These are phyloP conservation scores for Metschnikowia cubensis DNA, from an alignment of 805 yeast genomes.

Conservation along the genomic window DNA sequence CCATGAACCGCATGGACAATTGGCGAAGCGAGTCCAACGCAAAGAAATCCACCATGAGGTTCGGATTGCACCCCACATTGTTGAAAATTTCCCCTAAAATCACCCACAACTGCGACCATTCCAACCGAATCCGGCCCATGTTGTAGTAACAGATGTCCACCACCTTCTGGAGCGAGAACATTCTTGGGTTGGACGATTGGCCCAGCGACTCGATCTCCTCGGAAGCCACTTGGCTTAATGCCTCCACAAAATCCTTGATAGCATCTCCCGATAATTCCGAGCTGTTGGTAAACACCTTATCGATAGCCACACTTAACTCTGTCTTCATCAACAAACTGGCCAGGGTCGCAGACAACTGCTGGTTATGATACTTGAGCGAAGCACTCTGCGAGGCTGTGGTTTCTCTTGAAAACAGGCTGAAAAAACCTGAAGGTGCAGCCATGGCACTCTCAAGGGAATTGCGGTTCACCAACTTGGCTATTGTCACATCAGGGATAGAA, in stretches of 20 bases:
- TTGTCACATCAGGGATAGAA: slow-evolving; percentile 78
- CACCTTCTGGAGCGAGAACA: slow-evolving; percentile 89
- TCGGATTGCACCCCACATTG: slow-evolving; percentile 75
- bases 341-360: slow-evolving; percentile 56
- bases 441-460: slow-evolving; percentile 46
- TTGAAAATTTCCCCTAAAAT: slow-evolving; percentile 89
- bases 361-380: slow-evolving; percentile 66
- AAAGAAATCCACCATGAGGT: slow-evolving; percentile 73
- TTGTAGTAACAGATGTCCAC: slow-evolving; percentile 97
- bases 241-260: slow-evolving; percentile 81
- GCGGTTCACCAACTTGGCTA: slow-evolving; percentile 62
- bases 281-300: slow-evolving; percentile 81
- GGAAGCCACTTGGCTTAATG: slow-evolving; percentile 77
- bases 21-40: slow-evolving; percentile 94
- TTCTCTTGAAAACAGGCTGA: slow-evolving; percentile 51
- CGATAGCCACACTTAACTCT: slow-evolving; percentile 75
- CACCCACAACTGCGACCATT: slow-evolving; percentile 95
- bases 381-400: slow-evolving; percentile 63
- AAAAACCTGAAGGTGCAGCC: slow-evolving; percentile 42
- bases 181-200: slow-evolving; percentile 76
- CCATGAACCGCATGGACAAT: slow-evolving; percentile 85
- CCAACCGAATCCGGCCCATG: slow-evolving; percentile 92
- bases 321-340: slow-evolving; percentile 58
- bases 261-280: slow-evolving; percentile 76
- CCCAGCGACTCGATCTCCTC: slow-evolving; percentile 92